Evolutionary conservation across 2,329 filamentous ascomycete species (phyloP), one percentile per base, ranked within the genome.

Genomic region (Cadophora gregata): DNA sequence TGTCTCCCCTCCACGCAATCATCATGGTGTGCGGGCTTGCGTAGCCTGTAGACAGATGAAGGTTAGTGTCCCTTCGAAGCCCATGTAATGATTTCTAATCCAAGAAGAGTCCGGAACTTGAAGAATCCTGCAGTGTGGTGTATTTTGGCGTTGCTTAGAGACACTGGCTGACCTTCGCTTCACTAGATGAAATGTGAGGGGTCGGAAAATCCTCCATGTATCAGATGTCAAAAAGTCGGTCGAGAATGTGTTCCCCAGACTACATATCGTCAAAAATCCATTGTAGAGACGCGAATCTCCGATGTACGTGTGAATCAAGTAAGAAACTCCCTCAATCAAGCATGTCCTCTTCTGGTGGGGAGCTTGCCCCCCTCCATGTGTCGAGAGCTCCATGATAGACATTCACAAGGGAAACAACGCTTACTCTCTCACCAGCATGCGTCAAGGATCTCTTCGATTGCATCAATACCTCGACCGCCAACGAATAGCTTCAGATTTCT

Each of bases 151-250:
- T 9, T 2, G 19, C 42, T 47, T 21, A 10, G 42, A 21, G 25
- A 48, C 24, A 10, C 8, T 50, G n/a, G 9, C 42, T 31, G 25
- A 33, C 10, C 7, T 16, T 61, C 25, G 4, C 9, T 48, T 8
- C 8, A 19, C 47, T 58, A 68, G 66, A 64, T 68, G 66, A 68
- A 68, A 51, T 68, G 66, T 53, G 66, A 65, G 19, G 63, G 62
- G 19, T 53, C 59, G n/a, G 59, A 64, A 19, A 31, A 63, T 31
- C 62, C 59, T 12, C 66, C 62, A 12, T 68, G 66, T 38, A 63
- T 42, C 12, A 21, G 66, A 42, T 68, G 66, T 31, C 29, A 38
- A 6, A 68, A 68, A 53, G 62, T 62, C 19, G 66, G 66, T 24
- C 27, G 66, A 48, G 51, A 62, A 29, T 68, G 66, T 27, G 21